Conservation (phyloP, 2,329 filamentous ascomycete species). For the Curvularia lunata region DNA sequence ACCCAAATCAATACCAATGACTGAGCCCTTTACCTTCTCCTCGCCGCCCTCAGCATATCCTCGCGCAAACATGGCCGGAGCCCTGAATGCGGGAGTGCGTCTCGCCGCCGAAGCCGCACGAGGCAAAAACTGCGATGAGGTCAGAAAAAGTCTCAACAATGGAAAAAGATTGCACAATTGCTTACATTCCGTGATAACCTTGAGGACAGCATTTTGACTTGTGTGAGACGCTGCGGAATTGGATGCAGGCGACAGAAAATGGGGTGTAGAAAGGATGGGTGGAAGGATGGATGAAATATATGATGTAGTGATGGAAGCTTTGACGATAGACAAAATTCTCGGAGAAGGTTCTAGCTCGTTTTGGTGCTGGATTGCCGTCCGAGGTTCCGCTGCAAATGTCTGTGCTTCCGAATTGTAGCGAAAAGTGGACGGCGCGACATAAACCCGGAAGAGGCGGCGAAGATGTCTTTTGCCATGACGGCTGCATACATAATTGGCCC, state of each 20-base stretch:
- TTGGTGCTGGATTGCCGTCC: slow-evolving; percentile 23
- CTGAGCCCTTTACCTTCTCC: slow-evolving; percentile 89
- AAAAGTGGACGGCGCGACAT: slow-evolving; percentile 5
- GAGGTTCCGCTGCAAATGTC: slow-evolving; percentile 26
- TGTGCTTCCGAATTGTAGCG: slow-evolving; percentile 20
- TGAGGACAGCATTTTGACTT: slow-evolving; percentile 49
- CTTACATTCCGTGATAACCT: slow-evolving; percentile 52
- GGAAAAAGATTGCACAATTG: slow-evolving; percentile 12
- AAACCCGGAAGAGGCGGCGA: slow-evolving; percentile 3
- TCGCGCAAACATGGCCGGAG: slow-evolving; percentile 70
- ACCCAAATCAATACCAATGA: slow-evolving; percentile 98
- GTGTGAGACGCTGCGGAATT: slow-evolving; percentile 38
- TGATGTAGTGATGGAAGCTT: slow-evolving; percentile 40
- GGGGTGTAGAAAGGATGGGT: slow-evolving; percentile 27
- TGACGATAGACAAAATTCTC: slow-evolving; percentile 35
- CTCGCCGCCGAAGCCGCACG: slow-evolving; percentile 73
- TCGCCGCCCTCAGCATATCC: slow-evolving; percentile 74
- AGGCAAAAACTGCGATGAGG: slow-evolving; percentile 63
- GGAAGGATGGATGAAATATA: slow-evolving; percentile 32
- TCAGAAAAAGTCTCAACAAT: slow-evolving; percentile 27
- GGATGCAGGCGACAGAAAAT: slow-evolving; percentile 38
- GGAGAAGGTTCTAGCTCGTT: slow-evolving; percentile 38
- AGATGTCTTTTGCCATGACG: not conserved
- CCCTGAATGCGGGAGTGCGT: slow-evolving; percentile 69
- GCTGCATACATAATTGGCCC: not conserved